Percentiles rank a stretch among this genome's conserved stretches.
Evolutionary conservation across 176 grass and related monocot genomes (phyloP).

Genomic region (Musa beccarii): DNA sequence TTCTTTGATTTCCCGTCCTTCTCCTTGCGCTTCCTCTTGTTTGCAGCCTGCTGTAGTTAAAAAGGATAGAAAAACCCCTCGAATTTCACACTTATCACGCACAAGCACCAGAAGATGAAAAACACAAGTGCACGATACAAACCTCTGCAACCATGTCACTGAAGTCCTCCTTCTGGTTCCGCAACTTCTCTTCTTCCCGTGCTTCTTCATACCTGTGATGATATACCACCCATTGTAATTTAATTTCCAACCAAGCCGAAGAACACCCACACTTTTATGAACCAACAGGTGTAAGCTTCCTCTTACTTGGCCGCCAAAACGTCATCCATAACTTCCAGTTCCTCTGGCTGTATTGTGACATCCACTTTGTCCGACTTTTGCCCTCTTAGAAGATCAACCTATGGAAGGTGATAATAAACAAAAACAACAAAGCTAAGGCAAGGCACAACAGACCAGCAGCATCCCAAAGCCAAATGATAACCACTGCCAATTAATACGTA

Average conservation of each 20-base stretch:
- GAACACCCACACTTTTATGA: neutral
- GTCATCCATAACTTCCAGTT: constrained; percentile 96
- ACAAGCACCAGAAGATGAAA: neutral
- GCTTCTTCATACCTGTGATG: constrained; percentile 75
- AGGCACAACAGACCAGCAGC: too few relatives aligned
- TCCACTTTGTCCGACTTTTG: constrained; percentile 97
- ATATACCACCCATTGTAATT: too few relatives aligned
- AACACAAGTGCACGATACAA: neutral
- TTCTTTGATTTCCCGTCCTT: constrained; percentile 89
- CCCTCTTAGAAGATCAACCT: constrained; percentile 94
- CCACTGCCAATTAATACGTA: too few relatives aligned
- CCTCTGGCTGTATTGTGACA: constrained; percentile 94
- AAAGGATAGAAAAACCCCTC: neutral
- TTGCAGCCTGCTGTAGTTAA: constrained; percentile 49
- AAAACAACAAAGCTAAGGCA: neutral
- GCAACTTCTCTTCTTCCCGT: constrained; percentile 73
- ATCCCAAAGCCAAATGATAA: too few relatives aligned
- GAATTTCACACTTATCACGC: too few relatives aligned
- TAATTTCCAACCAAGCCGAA: too few relatives aligned
- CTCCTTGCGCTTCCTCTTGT: constrained; percentile 89
- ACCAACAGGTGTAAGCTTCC: neutral
- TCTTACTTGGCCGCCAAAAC: constrained; percentile 95
- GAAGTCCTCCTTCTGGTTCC: constrained; percentile 95
- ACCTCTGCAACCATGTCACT: constrained; percentile 99
- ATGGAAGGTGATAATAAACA: neutral